Evolutionary conservation across 345 rosid genomes (phyloP), one percentile per base, ranked within the genome.

Genomic region (Eucalyptus erythrocorys): DNA sequence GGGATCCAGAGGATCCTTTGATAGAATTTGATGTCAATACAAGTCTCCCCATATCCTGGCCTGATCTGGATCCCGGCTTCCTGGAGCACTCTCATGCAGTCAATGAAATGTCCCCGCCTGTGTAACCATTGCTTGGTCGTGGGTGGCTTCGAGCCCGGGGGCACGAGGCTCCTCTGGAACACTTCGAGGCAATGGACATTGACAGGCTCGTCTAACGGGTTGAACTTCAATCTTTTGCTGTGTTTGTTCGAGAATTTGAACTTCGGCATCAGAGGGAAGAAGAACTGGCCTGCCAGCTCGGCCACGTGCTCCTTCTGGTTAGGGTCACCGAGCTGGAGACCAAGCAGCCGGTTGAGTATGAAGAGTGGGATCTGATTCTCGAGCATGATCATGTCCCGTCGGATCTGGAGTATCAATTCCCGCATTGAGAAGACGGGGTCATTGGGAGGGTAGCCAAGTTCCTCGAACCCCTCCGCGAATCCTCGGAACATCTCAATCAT

Each of bases 141-240:
- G n/a, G 87, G 50, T 86, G 93, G 95, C 84, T 89, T 89, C 49
- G 95, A 96, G n/a, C 94, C 95, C 30, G 93, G 53, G 43, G 93
- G 91, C 87, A 95, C 89, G 42, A 96, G 90, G 89, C 97, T 94
- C 89, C 90, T 89, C 16, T 94, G 91, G 68, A 93, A 94, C 87
- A 95, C 97, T 85, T 97, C 99, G 6, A 96, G 93, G 91, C 98
- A 95, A 27, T 95, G 99, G 34, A 95, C 92, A n/a, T 93, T 95
- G 1, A 93, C 93, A 71, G 89, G 90, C 76, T 94, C 93, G 0
- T 95, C 91, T 8, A 94, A 92, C 15, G 98, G 96, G 71, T 96
- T 97, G 57, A 95, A 96, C 59, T 1, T 0, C 5, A 53, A 1
- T 7, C 2, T 49, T 49, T 0, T 2, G 6, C 19, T 0, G 51